These are phyloP conservation scores for Chenopodium formosanum DNA, from an alignment of 148 eudicot genomes.

Conservation along the genomic window DNA sequence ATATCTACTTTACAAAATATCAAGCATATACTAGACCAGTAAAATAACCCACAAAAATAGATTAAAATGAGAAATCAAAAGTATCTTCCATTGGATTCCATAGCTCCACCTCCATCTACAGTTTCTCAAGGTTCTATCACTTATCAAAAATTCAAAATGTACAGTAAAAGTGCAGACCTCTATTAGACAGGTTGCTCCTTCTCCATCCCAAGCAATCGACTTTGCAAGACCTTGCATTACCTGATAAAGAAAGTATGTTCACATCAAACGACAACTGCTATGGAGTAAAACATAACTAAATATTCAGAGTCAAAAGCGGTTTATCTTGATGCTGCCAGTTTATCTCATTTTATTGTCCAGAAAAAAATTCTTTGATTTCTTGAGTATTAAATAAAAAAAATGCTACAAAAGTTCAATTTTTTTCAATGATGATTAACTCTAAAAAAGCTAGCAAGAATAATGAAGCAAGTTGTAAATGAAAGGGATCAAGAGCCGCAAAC, in stretches of 20 bases:
- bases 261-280: neutral
- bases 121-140: too few relatives aligned
- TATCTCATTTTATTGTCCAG: neutral
- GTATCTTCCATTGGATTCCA: neutral
- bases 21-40: neutral
- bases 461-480: neutral
- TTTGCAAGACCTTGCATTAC: constrained; percentile 99
- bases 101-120: too few relatives aligned
- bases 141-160: too few relatives aligned
- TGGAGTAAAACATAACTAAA: neutral
- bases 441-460: neutral
- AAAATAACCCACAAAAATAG: neutral
- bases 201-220: constrained; percentile 99
- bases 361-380: neutral
- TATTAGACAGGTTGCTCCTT: constrained; percentile 98
- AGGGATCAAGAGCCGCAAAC: neutral
- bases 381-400: neutral
- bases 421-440: neutral
- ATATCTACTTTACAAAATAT: neutral
- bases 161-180: constrained; percentile 51
- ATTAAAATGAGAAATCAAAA: neutral
- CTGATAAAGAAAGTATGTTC: constrained; percentile 33
- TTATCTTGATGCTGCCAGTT: neutral
- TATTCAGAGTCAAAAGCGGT: neutral
- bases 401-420: neutral